These are phyloP conservation scores for Botrytis medusae DNA, from an alignment of 2,329 filamentous ascomycete species.

Conservation along the genomic window DNA sequence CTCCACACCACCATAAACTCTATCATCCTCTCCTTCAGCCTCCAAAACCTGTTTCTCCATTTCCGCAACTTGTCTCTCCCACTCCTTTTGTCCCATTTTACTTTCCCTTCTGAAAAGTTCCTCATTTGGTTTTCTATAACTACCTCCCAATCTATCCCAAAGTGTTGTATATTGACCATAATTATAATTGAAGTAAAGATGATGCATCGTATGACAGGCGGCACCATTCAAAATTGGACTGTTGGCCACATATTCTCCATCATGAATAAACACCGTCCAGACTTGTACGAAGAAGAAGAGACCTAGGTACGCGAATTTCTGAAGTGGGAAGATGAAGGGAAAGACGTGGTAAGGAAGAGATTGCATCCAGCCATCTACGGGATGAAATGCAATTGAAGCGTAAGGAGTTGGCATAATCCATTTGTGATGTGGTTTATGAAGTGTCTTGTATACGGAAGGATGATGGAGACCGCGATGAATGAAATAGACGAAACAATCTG, in stretches of 20 bases:
- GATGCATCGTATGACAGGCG: slow-evolving; percentile 91
- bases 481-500: slow-evolving; percentile 88
- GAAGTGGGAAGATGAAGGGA: slow-evolving; percentile 87
- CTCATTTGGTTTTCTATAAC: slow-evolving; percentile 81
- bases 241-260: slow-evolving; percentile 91
- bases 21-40: slow-evolving; percentile 49
- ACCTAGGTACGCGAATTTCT: slow-evolving; percentile 83
- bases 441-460: slow-evolving; percentile 75
- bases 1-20: slow-evolving; percentile 33
- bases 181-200: slow-evolving; percentile 85
- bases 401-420: slow-evolving; percentile 98
- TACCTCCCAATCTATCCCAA: slow-evolving; percentile 85
- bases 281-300: slow-evolving; percentile 93
- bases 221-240: slow-evolving; percentile 91
- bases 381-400: slow-evolving; percentile 92
- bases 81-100: slow-evolving; percentile 80
- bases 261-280: slow-evolving; percentile 95
- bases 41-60: slow-evolving; percentile 60
- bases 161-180: slow-evolving; percentile 93
- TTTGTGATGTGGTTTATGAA: slow-evolving; percentile 98
- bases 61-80: slow-evolving; percentile 76
- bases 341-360: slow-evolving; percentile 90
- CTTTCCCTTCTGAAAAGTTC: slow-evolving; percentile 81
- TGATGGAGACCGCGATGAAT: slow-evolving; percentile 86
- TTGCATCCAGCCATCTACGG: slow-evolving; percentile 86